Percentiles rank a stretch among this genome's conserved stretches.
These are phyloP conservation scores for Collybia mongolica DNA, from an alignment of 768 basidiomycete genomes.

Conservation along the genomic window DNA sequence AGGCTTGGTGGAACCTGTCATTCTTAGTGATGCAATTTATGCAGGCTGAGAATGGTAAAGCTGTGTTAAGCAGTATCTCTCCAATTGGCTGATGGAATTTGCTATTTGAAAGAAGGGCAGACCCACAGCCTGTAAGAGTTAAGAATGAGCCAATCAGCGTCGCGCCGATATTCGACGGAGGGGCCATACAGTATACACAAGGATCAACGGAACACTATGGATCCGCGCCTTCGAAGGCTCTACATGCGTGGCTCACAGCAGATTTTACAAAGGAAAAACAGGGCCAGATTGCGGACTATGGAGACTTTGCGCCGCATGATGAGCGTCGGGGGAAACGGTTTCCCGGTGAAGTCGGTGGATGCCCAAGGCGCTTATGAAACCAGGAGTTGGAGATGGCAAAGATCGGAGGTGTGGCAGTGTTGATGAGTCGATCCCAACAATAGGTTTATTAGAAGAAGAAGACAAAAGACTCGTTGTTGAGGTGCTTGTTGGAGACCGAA, in stretches of 20 bases:
- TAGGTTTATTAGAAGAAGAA: too few relatives aligned
- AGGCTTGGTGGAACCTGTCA: conserved; percentile 42
- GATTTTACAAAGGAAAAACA: too few relatives aligned
- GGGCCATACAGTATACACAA: conserved; percentile 1
- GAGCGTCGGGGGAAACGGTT: too few relatives aligned
- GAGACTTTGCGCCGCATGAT: too few relatives aligned
- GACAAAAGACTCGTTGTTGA: too few relatives aligned
- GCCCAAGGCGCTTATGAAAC: too few relatives aligned
- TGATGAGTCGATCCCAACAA: too few relatives aligned
- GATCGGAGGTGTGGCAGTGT: too few relatives aligned
- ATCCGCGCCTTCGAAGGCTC: conserved; percentile 4
- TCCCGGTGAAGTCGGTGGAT: too few relatives aligned
- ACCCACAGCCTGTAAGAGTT: conserved; percentile 63
- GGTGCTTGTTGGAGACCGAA: too few relatives aligned
- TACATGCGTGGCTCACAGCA: neutral
- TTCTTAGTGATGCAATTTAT: conserved; percentile 76
- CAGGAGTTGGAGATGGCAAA: too few relatives aligned
- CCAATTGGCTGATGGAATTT: conserved; percentile 2
- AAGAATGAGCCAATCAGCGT: neutral
- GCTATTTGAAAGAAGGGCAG: conserved; percentile 86
- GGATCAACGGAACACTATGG: conserved; percentile 7
- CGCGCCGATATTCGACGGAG: neutral
- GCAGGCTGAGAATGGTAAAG: conserved; percentile 48
- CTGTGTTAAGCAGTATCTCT: neutral
- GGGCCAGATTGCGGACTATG: too few relatives aligned